phyloP scores from a whole-genome alignment of 768 basidiomycete genomes.

The Lyophyllum semitale region DNA sequence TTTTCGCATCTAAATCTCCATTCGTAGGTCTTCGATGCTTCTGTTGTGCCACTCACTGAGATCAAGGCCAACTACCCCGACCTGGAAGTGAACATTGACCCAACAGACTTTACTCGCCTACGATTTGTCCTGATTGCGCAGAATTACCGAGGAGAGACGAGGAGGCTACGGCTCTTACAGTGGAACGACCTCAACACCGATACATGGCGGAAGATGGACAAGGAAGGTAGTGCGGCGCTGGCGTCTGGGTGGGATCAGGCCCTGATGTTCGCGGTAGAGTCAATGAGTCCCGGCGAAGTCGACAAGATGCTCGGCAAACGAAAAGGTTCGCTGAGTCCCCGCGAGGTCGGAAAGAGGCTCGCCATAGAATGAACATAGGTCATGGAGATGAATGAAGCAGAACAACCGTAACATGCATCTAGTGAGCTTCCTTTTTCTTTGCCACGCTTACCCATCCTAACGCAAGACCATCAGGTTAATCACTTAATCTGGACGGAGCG shows the following conservation, averaged over 20 bases:
- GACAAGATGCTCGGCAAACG: not conserved
- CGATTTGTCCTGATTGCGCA: slow-evolving; percentile 5
- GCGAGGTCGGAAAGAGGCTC: not conserved
- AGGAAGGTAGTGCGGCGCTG: not conserved
- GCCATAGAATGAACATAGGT: not conserved
- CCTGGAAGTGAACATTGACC: slow-evolving; percentile 9
- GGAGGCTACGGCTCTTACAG: slow-evolving; percentile 10
- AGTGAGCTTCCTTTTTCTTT: too few relatives aligned
- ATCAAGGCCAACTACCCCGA: slow-evolving; percentile 1
- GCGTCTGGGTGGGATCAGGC: not conserved
- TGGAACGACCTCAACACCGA: slow-evolving; percentile 10
- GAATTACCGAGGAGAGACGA: slow-evolving; percentile 3
- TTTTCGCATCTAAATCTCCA: not conserved
- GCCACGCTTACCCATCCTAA: too few relatives aligned
- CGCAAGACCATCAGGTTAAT: too few relatives aligned
- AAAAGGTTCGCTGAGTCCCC: not conserved
- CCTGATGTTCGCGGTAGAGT: not conserved
- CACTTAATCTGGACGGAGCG: too few relatives aligned
- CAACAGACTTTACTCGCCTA: slow-evolving; percentile 9
- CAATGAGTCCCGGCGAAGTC: not conserved
- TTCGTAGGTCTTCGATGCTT: slow-evolving; percentile 4
- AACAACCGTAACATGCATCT: too few relatives aligned
- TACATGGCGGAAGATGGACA: not conserved
- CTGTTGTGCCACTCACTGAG: not conserved
- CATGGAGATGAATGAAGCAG: too few relatives aligned